A percentile compares a stretch with the other conserved stretches of the same genome.
Conservation (phyloP, 1,139 yeast genomes). For the Oligophagozyma castellii region DNA sequence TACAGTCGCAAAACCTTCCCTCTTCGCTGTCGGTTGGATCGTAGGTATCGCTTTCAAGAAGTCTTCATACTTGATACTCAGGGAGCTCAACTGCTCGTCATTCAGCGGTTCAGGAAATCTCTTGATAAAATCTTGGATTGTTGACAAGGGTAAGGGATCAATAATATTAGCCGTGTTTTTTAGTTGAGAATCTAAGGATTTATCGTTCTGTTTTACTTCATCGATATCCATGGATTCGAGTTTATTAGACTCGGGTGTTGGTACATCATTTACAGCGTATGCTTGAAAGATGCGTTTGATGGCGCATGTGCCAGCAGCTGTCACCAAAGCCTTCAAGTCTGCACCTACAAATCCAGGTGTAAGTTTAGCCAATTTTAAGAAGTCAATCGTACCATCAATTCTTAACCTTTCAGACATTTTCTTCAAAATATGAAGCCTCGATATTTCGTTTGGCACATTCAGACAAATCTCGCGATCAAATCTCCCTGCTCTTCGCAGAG, state of each 20-base stretch:
- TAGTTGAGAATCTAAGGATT: slow-evolving; percentile 7
- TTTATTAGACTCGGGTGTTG: slow-evolving; percentile 4
- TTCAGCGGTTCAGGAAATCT: slow-evolving; percentile 73
- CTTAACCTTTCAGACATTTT: slow-evolving; percentile 60
- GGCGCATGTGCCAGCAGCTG: slow-evolving; percentile 93
- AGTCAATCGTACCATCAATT: slow-evolving; percentile 60
- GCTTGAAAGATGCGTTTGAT: slow-evolving; percentile 68
- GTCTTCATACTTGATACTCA: slow-evolving; percentile 66
- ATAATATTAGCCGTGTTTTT: slow-evolving; percentile 24
- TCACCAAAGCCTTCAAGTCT: slow-evolving; percentile 81
- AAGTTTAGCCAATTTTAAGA: slow-evolving; percentile 61
- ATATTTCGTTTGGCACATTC: slow-evolving; percentile 81
- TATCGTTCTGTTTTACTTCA: slow-evolving; percentile 4
- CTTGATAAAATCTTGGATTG: slow-evolving; percentile 58
- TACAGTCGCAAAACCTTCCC: slow-evolving; percentile 98
- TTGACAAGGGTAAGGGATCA: slow-evolving; percentile 33
- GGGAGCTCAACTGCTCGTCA: slow-evolving; percentile 55
- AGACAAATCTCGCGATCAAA: slow-evolving; percentile 90
- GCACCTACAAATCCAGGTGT: slow-evolving; percentile 99
- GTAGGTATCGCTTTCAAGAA: slow-evolving; percentile 78
- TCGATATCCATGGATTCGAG: slow-evolving; percentile 33
- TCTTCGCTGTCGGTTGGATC: slow-evolving; percentile 92
- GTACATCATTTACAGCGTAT: slow-evolving; percentile 21
- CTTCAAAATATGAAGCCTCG: slow-evolving; percentile 61
- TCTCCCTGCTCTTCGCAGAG: slow-evolving; percentile 91